Conservation (phyloP, 345 rosid species). For the Kernera saxatilis region DNA sequence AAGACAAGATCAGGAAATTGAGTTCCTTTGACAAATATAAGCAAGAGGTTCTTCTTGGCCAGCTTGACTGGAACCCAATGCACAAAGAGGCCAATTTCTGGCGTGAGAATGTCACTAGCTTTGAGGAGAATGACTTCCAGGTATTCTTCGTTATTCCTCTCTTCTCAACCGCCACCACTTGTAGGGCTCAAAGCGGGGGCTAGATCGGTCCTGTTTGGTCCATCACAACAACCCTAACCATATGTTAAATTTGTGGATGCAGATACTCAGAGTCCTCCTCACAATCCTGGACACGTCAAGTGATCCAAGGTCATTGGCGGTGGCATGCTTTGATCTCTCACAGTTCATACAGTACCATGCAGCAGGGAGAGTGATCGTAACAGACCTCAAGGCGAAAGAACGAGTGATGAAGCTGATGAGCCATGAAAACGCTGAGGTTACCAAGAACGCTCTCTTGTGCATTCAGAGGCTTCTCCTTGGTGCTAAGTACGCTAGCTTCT, state of each 20-base stretch:
- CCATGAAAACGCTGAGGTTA: conserved; percentile 77
- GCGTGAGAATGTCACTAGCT: conserved; percentile 80
- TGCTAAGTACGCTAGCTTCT: conserved; percentile 93
- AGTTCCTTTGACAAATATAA: conserved; percentile 95
- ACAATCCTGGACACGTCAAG: conserved; percentile 84
- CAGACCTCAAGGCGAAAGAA: conserved; percentile 92
- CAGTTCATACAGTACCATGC: conserved; percentile 94
- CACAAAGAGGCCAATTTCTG: conserved; percentile 90
- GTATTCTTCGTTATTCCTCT: conserved; percentile 30
- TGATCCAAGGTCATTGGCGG: conserved; percentile 84
- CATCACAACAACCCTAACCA: neutral
- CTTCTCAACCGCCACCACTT: neutral
- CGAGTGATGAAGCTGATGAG: conserved; percentile 84
- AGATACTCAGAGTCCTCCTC: conserved; percentile 89
- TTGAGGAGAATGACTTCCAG: conserved; percentile 97
- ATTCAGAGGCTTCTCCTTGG: conserved; percentile 88
- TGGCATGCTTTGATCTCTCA: conserved; percentile 90
- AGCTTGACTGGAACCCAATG: conserved; percentile 98
- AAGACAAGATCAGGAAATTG: conserved; percentile 71
- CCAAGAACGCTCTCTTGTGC: conserved; percentile 71
- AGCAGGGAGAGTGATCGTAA: conserved; percentile 76
- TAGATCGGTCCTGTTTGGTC: neutral
- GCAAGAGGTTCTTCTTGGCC: conserved; percentile 95
- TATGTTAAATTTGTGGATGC: conserved; percentile 21
- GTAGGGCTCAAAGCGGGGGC: neutral